phyloP scores from a whole-genome alignment of 2,329 filamentous ascomycete species.

The Pseudogymnoascus sp. region DNA sequence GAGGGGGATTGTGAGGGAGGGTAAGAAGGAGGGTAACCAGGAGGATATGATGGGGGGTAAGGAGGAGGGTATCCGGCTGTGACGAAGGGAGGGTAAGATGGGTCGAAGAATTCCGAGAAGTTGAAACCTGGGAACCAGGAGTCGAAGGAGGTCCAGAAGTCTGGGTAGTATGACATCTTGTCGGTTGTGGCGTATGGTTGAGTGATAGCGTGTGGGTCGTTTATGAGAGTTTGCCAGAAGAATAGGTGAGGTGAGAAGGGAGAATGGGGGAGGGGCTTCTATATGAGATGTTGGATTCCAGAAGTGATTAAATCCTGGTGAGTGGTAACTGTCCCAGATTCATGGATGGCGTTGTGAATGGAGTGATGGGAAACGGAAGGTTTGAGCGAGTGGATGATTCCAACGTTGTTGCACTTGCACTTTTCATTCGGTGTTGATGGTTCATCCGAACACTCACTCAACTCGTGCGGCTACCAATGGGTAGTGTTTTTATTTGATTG shows the following conservation, averaged over 20 bases:
- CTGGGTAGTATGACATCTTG: neutral
- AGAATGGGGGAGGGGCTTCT: neutral
- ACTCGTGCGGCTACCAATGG: neutral
- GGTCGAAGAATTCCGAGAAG: neutral
- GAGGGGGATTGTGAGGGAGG: too few species aligned
- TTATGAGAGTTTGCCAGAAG: neutral
- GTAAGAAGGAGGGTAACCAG: neutral
- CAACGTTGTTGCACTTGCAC: neutral
- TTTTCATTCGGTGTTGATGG: neutral
- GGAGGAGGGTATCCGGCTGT: neutral
- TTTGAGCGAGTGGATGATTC: neutral
- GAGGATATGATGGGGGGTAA: neutral
- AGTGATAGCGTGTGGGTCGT: neutral
- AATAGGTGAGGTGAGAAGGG: neutral
- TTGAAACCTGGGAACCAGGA: slow-evolving; percentile 6
- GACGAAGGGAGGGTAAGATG: neutral
- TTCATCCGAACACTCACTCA: neutral
- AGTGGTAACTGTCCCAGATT: neutral
- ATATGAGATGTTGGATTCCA: neutral
- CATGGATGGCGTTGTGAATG: neutral
- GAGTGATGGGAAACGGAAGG: neutral
- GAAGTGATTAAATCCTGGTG: neutral
- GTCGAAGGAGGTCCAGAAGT: neutral
- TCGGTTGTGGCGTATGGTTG: neutral
- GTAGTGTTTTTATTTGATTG: slow-evolving; percentile 8